Evolutionary conservation across 352 stramenopile genomes (phyloP), one percentile per base, ranked within the genome.

Genomic region (Pythium guiyangense): DNA sequence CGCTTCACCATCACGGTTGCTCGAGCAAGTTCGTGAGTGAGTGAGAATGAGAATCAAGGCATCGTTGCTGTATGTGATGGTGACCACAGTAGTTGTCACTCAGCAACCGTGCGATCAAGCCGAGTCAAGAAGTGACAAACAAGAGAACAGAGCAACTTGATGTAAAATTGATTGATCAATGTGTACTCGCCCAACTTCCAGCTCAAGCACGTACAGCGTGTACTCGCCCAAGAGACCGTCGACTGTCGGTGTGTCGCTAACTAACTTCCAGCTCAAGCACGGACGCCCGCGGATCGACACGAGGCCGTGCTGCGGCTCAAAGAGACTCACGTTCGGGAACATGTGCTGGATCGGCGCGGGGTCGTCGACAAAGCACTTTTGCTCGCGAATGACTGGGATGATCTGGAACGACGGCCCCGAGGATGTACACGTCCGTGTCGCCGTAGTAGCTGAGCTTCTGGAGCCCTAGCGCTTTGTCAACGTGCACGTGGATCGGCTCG

Each of bases 361-460:
- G 45, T 73, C 73, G n/a, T 61, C 60, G 51, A 76, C 77, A 52
- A 95, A 92, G 63, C 85, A 95, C 57, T 85, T 87, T 34, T 86
- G 72, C 61, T 85, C 59, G 22, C 60, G 67, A 61, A 93, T 89
- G 20, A 95, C 81, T 12, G 85, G 85, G 35, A 95, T 77, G 56
- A 95, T 87, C 69, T 89, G 72, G 63, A 88, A 95, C 47, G 81
- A 91, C 18, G 71, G 59, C n/a, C 80, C 82, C 22, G 65, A 83
- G 6, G 49, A 94, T 91, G 72, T 89, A 95, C 55, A 90, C 78
- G 60, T 95, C 83, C 40, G 84, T 90, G 54, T 82, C 87, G 55
- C 86, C 87, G 54, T 95, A 95, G 72, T 92, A 96, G 66, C 81
- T 93, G 48, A 95, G 69, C 56, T 91, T 91, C 67, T 95, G 83